Evolutionary conservation across 78 protist genomes (phyloP).

Genomic region (Dictyostelium brefeldianum): DNA sequence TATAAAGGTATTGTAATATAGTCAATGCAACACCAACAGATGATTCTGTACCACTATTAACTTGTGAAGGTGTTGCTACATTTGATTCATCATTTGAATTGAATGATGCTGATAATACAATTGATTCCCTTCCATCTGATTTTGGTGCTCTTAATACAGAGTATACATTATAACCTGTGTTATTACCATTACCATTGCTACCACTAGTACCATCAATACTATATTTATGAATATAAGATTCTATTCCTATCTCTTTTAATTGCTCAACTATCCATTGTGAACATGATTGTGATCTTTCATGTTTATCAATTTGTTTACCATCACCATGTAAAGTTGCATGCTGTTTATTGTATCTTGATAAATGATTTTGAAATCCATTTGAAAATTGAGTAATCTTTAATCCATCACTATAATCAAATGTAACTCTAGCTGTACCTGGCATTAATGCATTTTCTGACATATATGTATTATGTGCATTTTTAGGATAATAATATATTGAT

Average conservation of each 20-base stretch:
- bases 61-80: background rate
- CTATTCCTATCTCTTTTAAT: conserved; percentile 44
- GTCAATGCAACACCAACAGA: conserved; percentile 35
- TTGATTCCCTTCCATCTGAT: conserved; percentile 75
- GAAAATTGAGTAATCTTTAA: background rate
- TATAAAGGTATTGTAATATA: background rate
- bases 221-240: conserved; percentile 40
- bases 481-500: conserved; percentile 42
- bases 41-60: conserved; percentile 8
- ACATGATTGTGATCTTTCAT: background rate
- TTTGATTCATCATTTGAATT: background rate
- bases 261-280: conserved; percentile 34
- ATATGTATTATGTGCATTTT: conserved; percentile 74
- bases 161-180: conserved; percentile 59
- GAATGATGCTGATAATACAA: conserved; percentile 40
- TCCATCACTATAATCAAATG: conserved; percentile 36
- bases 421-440: conserved; percentile 80
- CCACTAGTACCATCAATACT: background rate
- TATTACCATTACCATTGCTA: background rate
- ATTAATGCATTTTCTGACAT: conserved; percentile 86
- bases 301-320: background rate
- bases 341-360: background rate
- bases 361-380: conserved; percentile 5
- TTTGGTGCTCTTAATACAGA: conserved; percentile 79
- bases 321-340: background rate